These are phyloP conservation scores for Poronia punctata DNA, from an alignment of 495 filamentous ascomycete species.

Conservation along the genomic window DNA sequence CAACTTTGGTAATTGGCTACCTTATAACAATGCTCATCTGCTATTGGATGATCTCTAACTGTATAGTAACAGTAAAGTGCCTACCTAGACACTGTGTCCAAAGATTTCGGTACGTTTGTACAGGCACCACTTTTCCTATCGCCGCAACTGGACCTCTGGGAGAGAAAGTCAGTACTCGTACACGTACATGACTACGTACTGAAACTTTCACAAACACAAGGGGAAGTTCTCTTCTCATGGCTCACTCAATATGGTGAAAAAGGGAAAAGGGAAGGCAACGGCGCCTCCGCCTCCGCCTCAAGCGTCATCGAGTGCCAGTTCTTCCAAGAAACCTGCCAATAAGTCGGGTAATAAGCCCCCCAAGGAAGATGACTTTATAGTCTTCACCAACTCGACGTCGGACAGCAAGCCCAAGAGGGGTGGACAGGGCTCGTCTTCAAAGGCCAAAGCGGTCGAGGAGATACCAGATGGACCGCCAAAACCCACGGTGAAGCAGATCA, in stretches of 20 bases:
- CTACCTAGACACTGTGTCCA: too few species aligned
- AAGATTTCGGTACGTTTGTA: too few species aligned
- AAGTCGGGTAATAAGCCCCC: slow-evolving; percentile 24
- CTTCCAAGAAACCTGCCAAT: slow-evolving; percentile 20
- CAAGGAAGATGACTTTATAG: slow-evolving; percentile 57
- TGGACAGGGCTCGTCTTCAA: slow-evolving; percentile 15
- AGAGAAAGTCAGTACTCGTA: too few species aligned
- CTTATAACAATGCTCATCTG: too few species aligned
- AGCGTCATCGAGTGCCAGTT: slow-evolving; percentile 24
- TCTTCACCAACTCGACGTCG: slow-evolving; percentile 59
- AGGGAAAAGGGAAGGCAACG: slow-evolving; percentile 39
- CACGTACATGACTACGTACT: not conserved
- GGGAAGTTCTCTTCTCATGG: too few species aligned
- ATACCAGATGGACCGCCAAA: slow-evolving; percentile 52
- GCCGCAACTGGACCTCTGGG: too few species aligned
- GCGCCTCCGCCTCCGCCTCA: slow-evolving; percentile 19
- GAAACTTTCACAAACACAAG: slow-evolving; percentile 1
- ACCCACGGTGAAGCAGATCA: slow-evolving; percentile 76
- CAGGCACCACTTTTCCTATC: too few species aligned
- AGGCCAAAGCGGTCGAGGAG: slow-evolving; percentile 31
- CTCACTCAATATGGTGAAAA: slow-evolving; percentile 38
- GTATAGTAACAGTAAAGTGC: too few species aligned
- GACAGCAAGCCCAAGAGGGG: slow-evolving; percentile 43
- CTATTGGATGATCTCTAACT: too few species aligned
- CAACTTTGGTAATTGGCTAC: too few species aligned